Conservation (phyloP, 345 rosid genomes). For the Citrus reticulata region DNA sequence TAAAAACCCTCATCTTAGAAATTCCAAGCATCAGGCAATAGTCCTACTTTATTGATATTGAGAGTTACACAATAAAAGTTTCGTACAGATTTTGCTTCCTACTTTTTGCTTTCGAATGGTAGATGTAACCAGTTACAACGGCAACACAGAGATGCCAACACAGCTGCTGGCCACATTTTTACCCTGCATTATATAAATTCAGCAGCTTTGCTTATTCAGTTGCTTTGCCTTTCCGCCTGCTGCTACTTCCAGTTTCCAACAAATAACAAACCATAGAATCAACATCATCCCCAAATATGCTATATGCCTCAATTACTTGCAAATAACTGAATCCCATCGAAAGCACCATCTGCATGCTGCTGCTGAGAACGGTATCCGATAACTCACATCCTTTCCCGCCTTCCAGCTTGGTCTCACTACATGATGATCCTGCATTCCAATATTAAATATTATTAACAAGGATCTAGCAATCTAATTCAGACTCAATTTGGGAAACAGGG, state of each 20-base stretch:
- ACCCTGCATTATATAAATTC: neutral
- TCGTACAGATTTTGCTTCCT: too few species aligned
- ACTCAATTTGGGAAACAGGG: neutral
- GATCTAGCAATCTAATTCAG: neutral
- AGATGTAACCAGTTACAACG: neutral
- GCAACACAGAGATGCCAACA: neutral
- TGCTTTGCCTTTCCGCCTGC: conserved; percentile 84
- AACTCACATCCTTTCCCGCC: conserved; percentile 29
- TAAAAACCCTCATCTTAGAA: too few species aligned
- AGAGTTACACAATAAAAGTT: neutral
- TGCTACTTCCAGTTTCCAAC: conserved; percentile 68
- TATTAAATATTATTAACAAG: neutral
- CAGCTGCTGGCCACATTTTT: neutral
- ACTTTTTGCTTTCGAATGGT: neutral
- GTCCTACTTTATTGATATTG: neutral
- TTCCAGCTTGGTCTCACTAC: conserved; percentile 46
- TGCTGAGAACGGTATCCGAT: conserved; percentile 52
- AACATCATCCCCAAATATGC: conserved; percentile 94
- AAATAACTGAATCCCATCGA: conserved; percentile 95
- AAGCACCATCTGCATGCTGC: conserved; percentile 65
- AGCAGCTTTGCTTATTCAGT: conserved; percentile 42
- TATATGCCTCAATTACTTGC: conserved; percentile 85
- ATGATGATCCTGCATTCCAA: conserved; percentile 57
- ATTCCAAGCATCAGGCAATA: neutral
- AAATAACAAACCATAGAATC: conserved; percentile 92